Conservation (phyloP, 2,329 filamentous ascomycete genomes). For the Fusarium coffeatum region DNA sequence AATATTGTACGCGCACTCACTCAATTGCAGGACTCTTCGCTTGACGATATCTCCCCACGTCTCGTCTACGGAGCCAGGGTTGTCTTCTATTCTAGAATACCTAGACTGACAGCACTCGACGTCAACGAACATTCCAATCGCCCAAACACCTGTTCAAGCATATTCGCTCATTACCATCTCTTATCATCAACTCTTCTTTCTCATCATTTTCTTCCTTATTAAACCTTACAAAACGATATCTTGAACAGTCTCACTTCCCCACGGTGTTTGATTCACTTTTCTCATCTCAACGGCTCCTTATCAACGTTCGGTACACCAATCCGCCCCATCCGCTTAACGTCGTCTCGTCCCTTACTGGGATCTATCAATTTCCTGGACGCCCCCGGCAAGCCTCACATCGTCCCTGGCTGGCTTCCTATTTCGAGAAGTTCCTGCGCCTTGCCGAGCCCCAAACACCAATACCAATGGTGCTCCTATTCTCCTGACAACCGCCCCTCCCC, state of each 20-base stretch:
- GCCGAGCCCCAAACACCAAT: conserved; percentile 2
- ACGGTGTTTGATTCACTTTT: conserved; percentile 24
- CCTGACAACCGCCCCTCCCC: conserved; percentile 25
- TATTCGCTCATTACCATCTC: conserved; percentile 31
- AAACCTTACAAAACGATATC: conserved; percentile 2
- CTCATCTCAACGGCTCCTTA: conserved; percentile 36
- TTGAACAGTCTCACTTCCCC: conserved; percentile 19
- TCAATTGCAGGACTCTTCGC: conserved; percentile 19
- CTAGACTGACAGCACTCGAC: conserved; percentile 16
- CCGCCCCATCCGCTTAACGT: conserved; percentile 37
- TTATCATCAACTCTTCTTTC: conserved; percentile 4
- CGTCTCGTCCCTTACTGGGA: conserved; percentile 42
- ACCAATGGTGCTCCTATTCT: conserved; percentile 39
- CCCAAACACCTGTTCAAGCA: conserved; percentile 17
- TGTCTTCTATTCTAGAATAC: background rate
- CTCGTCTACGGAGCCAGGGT: conserved; percentile 6
- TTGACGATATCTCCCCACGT: conserved; percentile 4
- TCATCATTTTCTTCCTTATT: conserved; percentile 3
- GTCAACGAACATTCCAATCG: conserved; percentile 26
- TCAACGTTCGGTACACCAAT: conserved; percentile 18
- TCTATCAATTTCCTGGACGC: conserved; percentile 37
- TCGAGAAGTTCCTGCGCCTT: conserved; percentile 29
- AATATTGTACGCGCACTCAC: conserved; percentile 19
- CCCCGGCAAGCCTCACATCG: conserved; percentile 33
- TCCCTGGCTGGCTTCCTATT: conserved; percentile 29